phyloP scores from a whole-genome alignment of 176 grass and related monocot species.

The Stipa capillata region DNA sequence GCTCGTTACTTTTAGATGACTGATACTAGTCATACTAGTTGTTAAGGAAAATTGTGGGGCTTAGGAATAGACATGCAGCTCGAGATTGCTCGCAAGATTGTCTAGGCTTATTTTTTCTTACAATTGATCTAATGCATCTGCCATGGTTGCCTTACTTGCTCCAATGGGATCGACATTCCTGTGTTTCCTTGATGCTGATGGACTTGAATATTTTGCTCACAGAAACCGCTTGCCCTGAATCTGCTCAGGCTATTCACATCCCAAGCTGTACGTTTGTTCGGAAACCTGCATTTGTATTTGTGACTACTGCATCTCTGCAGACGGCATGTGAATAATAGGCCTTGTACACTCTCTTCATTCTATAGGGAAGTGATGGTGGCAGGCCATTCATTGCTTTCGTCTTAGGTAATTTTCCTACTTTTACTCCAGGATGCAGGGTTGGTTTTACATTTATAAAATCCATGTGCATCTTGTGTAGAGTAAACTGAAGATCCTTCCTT shows the following conservation, averaged over 20 bases:
- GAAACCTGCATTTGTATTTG: neutral
- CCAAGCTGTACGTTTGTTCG: conserved; percentile 13
- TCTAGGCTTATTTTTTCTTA: neutral
- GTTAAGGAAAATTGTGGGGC: too few species aligned
- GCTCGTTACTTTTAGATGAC: neutral
- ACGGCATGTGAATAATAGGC: neutral
- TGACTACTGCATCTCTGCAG: neutral
- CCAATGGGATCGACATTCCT: neutral
- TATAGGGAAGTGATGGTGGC: conserved; percentile 28
- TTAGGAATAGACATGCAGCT: too few species aligned
- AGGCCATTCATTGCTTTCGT: conserved; percentile 80
- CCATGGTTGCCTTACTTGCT: neutral
- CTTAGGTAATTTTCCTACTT: conserved; percentile 39
- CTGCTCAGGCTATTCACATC: conserved; percentile 26
- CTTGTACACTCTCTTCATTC: neutral
- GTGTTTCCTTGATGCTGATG: neutral
- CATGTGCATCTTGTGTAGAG: neutral
- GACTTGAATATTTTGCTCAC: neutral
- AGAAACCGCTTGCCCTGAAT: conserved; percentile 13
- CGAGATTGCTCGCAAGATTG: neutral
- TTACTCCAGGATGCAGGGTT: neutral
- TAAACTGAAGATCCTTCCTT: neutral
- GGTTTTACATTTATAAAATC: neutral
- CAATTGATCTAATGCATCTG: neutral
- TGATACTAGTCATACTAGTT: too few species aligned